Evolutionary conservation across 306 rosid genomes (phyloP).

Genomic region (Cucurbita pepo): DNA sequence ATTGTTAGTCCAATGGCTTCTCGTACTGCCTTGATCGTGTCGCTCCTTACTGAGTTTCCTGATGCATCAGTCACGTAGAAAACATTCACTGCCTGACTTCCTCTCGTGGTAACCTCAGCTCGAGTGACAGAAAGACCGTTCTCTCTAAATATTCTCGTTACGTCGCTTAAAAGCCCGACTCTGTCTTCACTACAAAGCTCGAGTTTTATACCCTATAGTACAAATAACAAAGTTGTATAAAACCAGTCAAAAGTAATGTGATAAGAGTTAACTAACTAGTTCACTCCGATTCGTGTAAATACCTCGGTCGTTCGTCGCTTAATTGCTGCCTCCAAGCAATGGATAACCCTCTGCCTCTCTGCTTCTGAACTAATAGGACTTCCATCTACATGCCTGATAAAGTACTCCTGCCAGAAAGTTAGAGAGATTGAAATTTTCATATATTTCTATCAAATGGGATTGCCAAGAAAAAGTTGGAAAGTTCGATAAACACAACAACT

Average conservation of each 20-base stretch:
- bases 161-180: conserved; percentile 69
- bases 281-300: neutral
- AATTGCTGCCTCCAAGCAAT: conserved; percentile 88
- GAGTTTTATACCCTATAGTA: conserved; percentile 73
- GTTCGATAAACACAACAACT: neutral
- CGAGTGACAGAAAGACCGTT: conserved; percentile 63
- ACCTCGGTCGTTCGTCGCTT: conserved; percentile 83
- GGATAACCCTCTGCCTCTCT: conserved; percentile 67
- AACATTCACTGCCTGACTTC: conserved; percentile 46
- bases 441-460: neutral
- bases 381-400: conserved; percentile 83
- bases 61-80: conserved; percentile 80
- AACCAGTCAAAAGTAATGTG: neutral
- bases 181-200: conserved; percentile 66
- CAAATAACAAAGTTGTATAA: neutral
- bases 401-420: conserved; percentile 49
- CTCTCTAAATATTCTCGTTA: conserved; percentile 81
- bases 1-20: conserved; percentile 43
- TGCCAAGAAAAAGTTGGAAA: neutral
- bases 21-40: conserved; percentile 60
- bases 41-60: conserved; percentile 64
- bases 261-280: neutral
- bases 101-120: conserved; percentile 78
- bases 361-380: conserved; percentile 82
- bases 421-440: neutral